These are phyloP conservation scores for Podaxis mareebaensis DNA, from an alignment of 768 basidiomycete genomes.

Conservation along the genomic window DNA sequence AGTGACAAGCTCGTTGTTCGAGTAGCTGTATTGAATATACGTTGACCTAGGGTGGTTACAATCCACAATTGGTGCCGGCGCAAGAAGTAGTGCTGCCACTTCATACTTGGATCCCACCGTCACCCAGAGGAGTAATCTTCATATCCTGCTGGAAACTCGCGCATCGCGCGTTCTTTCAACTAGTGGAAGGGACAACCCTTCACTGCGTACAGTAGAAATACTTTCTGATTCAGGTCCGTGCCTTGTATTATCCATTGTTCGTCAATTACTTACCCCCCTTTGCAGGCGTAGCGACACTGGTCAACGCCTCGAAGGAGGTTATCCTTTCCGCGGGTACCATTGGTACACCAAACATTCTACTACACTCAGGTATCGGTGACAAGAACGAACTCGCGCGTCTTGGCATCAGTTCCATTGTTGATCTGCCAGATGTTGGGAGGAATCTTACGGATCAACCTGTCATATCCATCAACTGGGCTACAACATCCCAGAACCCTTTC, in stretches of 20 bases:
- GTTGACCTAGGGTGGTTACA: conserved; percentile 25
- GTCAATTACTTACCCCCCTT: background rate
- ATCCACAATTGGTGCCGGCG: conserved; percentile 22
- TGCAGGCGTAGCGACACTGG: background rate
- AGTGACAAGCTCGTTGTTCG: conserved; percentile 15
- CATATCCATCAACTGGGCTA: conserved; percentile 25
- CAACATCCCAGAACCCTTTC: conserved; percentile 29
- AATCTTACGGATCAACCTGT: conserved; percentile 38
- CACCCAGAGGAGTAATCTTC: conserved; percentile 27
- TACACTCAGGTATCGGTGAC: conserved; percentile 39
- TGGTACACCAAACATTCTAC: conserved; percentile 37
- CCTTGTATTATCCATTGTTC: background rate
- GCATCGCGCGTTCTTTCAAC: conserved; percentile 23
- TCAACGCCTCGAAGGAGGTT: conserved; percentile 51
- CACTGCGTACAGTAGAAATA: conserved; percentile 13
- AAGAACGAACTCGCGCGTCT: conserved; percentile 22
- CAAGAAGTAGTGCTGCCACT: conserved; percentile 27
- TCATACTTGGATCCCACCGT: conserved; percentile 25
- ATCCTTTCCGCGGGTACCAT: conserved; percentile 44
- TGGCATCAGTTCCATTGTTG: conserved; percentile 28
- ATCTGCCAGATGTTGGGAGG: conserved; percentile 38
- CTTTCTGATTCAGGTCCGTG: conserved; percentile 14
- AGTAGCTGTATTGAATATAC: conserved; percentile 10
- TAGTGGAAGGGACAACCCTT: background rate
- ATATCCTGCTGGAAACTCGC: conserved; percentile 30